Base-by-base conservation (phyloP, 2,329 filamentous ascomycete genomes). In the Scytalidium lignicola region DNA sequence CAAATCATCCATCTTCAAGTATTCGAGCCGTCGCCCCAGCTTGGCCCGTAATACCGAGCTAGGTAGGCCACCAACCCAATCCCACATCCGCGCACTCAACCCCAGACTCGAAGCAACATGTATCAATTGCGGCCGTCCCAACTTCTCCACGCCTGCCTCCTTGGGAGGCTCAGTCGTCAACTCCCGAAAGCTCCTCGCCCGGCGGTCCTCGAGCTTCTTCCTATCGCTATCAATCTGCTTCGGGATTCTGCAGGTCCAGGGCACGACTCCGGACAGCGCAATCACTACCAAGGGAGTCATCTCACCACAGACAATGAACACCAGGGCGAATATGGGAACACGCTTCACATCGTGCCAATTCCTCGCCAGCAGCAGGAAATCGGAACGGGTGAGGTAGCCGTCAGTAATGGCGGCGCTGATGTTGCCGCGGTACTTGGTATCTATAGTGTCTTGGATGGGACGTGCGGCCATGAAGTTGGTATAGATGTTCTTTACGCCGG, bases 201-300 rank as follows among this genome's bases (percentile, higher is more conserved):
- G 72, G 9, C 80, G 68, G 44, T 70, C 66, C 62, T 88, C 79
- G 1, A 74, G 68, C 55, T 76, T 62, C 46, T 79, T 69, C 51
- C 82, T 68, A 37, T 82, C 76, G 29, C 67, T 66, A n/a, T 75
- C 70, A 6, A 88, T 71, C 70, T 96, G 92, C 37, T 71, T 72
- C 0, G 92, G 92, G 51, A 96, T 86, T 10, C 90, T 80, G 66
- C 92, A 96, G 0, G 89, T 86, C 58, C 82, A 81, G 0, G 92
- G 92, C 21, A 95, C 86, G 19, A 90, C 72, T 32, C 72, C 72
- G 18, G 83, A 82, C 21, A 95, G 71, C 26, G 82, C 78, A 6
- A 90, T 71, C 1, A 95, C 85, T 5, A 95, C 69, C 5, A 97
- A 63, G 0, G 91, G 90, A 1, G 91, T 88, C 69, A 95, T 85